Base-by-base conservation (phyloP, 495 filamentous ascomycete genomes). In the Polyplosphaeria fusca region DNA sequence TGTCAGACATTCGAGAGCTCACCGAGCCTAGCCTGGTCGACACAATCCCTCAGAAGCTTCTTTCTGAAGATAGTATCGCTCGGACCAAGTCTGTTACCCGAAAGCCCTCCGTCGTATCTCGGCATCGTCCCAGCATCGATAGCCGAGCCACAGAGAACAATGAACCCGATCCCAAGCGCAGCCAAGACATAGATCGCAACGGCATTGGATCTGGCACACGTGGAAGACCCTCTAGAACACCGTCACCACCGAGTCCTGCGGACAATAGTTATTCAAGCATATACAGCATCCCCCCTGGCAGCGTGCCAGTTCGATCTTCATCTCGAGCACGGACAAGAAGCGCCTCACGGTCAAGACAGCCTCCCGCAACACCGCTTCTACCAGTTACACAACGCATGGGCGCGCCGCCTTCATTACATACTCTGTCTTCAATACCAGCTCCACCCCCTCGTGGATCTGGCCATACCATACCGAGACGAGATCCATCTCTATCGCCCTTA, bases 1-100 rank as follows among this genome's bases (percentile, higher is more conserved):
- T 74, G 30, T 74, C 72, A 13, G 72, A 74, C 47, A 74, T 74
- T 47, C 72, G 71, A 22, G 72, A 74, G 43, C 59, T 73, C 52
- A 74, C 71, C 26, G 72, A 74, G 47, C 72, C 72, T 22, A 73
- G 72, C 47, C 43, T 74, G 27, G 62, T 63, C n/a, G 71, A 74
- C n/a, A 42, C 58, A n/a, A 52, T 54, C 13, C 61, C 61, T 14
- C 61, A 39, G 19, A 60, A 45, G 55, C 51, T 54, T 0, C 47
- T 47, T 12, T 48, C 55, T 9, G 61, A 56, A 39, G 19, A 22
- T 18, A 42, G 14, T 30, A 23, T 48, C 19, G 16, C 47, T 24
- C 39, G 44, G 16, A 61, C 38, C 30, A 44, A 47, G 2, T 61
- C 62, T n/a, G 16, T 65, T 4, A 48, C 50, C 4, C 55, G 55